Conservation (phyloP, 2,329 filamentous ascomycete species). For the Pseudocercospora fuligena region DNA sequence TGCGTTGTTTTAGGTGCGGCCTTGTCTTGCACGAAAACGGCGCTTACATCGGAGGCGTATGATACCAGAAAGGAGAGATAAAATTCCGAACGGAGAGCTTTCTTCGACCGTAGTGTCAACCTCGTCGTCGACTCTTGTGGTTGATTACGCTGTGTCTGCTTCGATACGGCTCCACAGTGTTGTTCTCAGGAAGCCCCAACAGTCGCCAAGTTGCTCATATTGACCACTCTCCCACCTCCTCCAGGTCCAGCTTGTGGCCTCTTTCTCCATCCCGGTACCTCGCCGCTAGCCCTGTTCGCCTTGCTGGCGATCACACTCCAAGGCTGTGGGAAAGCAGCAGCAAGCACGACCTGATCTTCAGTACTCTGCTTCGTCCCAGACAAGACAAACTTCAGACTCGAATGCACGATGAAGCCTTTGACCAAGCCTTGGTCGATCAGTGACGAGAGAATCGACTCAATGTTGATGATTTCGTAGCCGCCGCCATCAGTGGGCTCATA, state of each 20-base stretch:
- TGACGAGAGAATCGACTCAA: constrained; percentile 74
- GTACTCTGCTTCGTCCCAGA: constrained; percentile 67
- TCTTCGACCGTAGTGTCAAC: too few species aligned
- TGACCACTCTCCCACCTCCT: constrained; percentile 58
- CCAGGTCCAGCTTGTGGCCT: constrained; percentile 33
- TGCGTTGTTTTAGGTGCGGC: too few species aligned
- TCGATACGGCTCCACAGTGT: too few species aligned
- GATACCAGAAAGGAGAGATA: too few species aligned
- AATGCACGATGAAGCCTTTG: constrained; percentile 82
- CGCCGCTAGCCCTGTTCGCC: constrained; percentile 61
- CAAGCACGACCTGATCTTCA: constrained; percentile 57
- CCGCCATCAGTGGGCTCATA: constrained; percentile 21
- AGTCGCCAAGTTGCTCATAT: constrained; percentile 60
- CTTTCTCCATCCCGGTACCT: constrained; percentile 77
- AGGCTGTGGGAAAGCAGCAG: constrained; percentile 75
- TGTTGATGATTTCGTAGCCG: constrained; percentile 56
- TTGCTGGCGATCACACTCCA: constrained; percentile 70
- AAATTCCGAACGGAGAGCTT: too few species aligned
- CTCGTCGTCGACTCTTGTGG: too few species aligned
- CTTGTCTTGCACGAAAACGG: too few species aligned
- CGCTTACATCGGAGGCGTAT: neutral
- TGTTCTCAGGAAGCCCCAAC: constrained; percentile 32
- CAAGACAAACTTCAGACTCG: constrained; percentile 77
- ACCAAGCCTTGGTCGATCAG: constrained; percentile 81
- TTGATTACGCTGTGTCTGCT: neutral